Percentiles rank a stretch among this genome's conserved stretches.
Conservation (phyloP, 2,329 filamentous ascomycete species). For the Orbilia blumenaviensis region DNA sequence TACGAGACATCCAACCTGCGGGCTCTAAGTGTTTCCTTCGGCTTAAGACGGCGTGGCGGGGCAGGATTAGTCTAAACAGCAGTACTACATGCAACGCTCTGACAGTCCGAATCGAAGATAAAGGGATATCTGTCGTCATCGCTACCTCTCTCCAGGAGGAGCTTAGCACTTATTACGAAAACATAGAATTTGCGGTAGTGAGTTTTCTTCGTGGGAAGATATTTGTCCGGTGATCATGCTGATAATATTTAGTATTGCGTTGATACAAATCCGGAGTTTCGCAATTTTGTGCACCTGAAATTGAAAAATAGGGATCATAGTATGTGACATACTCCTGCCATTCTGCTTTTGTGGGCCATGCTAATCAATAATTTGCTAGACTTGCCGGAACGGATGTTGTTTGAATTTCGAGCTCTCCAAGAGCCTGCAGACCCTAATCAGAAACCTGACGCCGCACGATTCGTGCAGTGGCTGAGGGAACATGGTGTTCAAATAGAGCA, state of each 20-base stretch:
- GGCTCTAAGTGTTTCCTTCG: background rate
- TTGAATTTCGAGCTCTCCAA: constrained; percentile 1
- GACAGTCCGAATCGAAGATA: background rate
- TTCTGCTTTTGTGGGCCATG: too few relatives aligned
- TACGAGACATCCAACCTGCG: background rate
- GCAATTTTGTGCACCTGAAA: constrained; percentile 18
- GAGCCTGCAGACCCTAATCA: background rate
- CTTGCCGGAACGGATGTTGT: background rate
- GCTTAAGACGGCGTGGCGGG: background rate
- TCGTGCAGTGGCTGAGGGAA: constrained; percentile 4
- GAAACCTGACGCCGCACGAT: constrained; percentile 3
- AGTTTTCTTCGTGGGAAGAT: background rate
- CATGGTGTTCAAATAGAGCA: background rate
- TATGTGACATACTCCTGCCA: background rate
- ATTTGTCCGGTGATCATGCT: background rate
- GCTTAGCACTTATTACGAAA: background rate
- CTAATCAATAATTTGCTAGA: background rate
- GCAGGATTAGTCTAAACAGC: background rate
- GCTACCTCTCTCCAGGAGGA: background rate
- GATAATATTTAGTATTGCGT: constrained; percentile 13
- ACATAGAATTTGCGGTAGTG: constrained; percentile 10
- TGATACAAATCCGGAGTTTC: background rate
- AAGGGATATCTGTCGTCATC: background rate
- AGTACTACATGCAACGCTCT: background rate
- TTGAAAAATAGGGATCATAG: constrained; percentile 7